Conservation (phyloP, 345 rosid genomes). For the Erysimum cheiranthoides region DNA sequence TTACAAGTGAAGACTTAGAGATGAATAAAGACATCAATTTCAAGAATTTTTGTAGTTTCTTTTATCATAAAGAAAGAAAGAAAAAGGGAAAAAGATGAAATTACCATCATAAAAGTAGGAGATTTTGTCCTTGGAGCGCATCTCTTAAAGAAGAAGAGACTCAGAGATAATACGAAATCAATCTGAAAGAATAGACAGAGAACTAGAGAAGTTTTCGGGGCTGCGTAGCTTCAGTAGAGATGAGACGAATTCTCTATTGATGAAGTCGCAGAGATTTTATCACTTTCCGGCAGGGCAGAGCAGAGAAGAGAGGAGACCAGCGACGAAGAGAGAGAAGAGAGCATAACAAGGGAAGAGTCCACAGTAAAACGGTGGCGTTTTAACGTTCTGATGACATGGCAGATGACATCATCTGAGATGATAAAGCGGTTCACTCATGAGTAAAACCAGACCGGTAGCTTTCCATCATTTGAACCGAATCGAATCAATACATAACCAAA, state of each 20-base stretch:
- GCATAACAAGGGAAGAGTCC: background rate
- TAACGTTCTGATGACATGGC: slow-evolving; percentile 1
- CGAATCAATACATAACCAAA: background rate
- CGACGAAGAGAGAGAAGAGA: background rate
- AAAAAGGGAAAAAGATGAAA: slow-evolving; percentile 32
- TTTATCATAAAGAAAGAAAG: background rate
- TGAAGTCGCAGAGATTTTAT: slow-evolving; percentile 19
- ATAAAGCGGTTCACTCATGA: background rate
- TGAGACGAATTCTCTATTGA: slow-evolving; percentile 38
- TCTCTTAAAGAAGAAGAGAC: slow-evolving; percentile 19
- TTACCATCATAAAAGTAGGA: slow-evolving; percentile 93
- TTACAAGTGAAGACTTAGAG: slow-evolving; percentile 16
- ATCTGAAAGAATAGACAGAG: background rate
- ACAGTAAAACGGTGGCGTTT: background rate
- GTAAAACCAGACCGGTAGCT: slow-evolving; percentile 18
- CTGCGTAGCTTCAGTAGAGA: background rate
- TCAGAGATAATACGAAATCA: background rate
- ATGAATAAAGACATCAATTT: background rate
- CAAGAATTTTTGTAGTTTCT: slow-evolving; percentile 15
- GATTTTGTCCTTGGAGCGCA: slow-evolving; percentile 90
- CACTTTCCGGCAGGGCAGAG: background rate
- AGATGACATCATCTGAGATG: background rate
- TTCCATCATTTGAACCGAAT: background rate
- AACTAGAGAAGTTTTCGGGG: background rate
- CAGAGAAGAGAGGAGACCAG: background rate